Conservation (phyloP, 345 rosid genomes). For the Microcos paniculata region DNA sequence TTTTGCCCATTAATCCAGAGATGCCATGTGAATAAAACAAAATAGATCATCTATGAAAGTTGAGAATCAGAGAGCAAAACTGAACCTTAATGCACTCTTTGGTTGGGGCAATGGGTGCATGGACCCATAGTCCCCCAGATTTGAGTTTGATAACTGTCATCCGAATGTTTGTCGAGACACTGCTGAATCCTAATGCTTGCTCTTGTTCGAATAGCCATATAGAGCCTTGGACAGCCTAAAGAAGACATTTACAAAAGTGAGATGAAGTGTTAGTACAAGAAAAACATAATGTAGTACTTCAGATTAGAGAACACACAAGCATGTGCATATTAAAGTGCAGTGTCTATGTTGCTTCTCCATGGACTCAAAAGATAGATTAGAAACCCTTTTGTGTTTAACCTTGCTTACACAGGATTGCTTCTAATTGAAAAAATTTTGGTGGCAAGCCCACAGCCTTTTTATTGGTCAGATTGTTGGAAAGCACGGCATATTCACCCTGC, state of each 20-base stretch:
- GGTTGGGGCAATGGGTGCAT: constrained; percentile 99
- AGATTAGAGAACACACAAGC: not conserved
- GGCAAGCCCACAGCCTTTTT: not conserved
- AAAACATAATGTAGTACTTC: not conserved
- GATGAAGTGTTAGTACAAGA: not conserved
- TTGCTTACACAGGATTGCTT: not conserved
- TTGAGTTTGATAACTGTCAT: constrained; percentile 96
- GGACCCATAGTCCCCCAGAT: constrained; percentile 98
- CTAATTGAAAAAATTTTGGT: not conserved
- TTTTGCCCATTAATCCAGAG: not conserved
- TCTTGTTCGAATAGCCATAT: constrained; percentile 99
- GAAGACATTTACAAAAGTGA: not conserved
- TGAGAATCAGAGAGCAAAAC: not conserved
- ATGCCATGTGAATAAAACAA: not conserved
- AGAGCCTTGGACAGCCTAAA: constrained; percentile 76
- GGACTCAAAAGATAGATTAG: not conserved
- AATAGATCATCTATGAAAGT: not conserved
- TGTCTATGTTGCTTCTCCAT: not conserved
- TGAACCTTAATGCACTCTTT: constrained; percentile 85
- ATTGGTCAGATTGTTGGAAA: not conserved
- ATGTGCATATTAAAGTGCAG: not conserved
- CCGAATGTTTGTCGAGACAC: constrained; percentile 88
- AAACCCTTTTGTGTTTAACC: not conserved
- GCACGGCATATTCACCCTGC: not conserved
- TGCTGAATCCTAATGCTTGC: constrained; percentile 97